Percentiles rank a stretch among this genome's conserved stretches.
phyloP scores from a whole-genome alignment of 2,329 filamentous ascomycete genomes.

The Metarhizium brunneum region DNA sequence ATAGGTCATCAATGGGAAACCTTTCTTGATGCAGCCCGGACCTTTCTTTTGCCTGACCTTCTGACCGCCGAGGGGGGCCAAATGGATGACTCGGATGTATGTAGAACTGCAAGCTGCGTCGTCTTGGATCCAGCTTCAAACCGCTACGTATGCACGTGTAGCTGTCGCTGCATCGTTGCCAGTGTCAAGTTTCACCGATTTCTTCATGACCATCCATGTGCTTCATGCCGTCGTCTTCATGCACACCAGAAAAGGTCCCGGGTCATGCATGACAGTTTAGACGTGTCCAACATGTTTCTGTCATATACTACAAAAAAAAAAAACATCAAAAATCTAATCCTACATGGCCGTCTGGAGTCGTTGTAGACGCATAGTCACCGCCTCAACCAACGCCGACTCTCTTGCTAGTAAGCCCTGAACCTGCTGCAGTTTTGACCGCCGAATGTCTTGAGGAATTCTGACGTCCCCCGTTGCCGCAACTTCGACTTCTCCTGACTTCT shows the following conservation, averaged over 20 bases:
- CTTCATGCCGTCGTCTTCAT: not conserved
- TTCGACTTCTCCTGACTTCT: conserved; percentile 19
- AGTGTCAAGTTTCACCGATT: too few relatives aligned
- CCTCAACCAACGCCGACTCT: conserved; percentile 60
- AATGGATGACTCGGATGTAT: too few relatives aligned
- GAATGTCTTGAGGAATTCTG: conserved; percentile 49
- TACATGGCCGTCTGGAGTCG: conserved; percentile 35
- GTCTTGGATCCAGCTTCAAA: too few relatives aligned
- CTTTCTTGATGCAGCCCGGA: too few relatives aligned
- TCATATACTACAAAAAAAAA: not conserved
- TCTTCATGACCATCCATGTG: not conserved
- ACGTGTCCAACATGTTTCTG: not conserved
- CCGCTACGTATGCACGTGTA: too few relatives aligned
- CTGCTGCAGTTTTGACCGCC: conserved; percentile 53
- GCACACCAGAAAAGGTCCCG: not conserved
- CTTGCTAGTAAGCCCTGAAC: conserved; percentile 55
- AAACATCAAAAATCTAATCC: conserved; percentile 1
- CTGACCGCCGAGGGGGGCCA: too few relatives aligned
- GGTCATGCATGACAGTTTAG: not conserved
- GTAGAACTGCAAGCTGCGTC: too few relatives aligned
- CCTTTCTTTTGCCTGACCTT: too few relatives aligned
- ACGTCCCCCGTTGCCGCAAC: conserved; percentile 29
- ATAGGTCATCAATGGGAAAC: not conserved
- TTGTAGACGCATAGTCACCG: conserved; percentile 52
- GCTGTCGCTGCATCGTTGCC: too few relatives aligned